A percentile compares a stretch with the other conserved stretches of the same genome.
Evolutionary conservation across 306 rosid species (phyloP).

Genomic region (Trichosanthes truncata): DNA sequence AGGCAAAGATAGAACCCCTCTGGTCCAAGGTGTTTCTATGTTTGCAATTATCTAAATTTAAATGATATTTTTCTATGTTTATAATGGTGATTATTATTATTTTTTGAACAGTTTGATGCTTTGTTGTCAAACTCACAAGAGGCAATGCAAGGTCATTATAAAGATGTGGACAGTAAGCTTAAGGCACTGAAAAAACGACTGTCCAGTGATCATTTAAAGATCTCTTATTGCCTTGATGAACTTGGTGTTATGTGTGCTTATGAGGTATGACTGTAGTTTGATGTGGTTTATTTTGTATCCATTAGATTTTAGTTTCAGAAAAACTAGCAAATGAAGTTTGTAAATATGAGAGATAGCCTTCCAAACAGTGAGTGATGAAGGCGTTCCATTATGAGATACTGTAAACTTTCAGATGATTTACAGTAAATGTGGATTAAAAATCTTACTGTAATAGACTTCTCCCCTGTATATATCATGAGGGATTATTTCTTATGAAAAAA

Average conservation of each 20-base stretch:
- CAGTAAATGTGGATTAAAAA: neutral
- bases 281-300: neutral
- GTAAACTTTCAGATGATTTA: neutral
- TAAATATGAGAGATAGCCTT: neutral
- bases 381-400: neutral
- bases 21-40: conserved; percentile 51
- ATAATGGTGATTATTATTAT: neutral
- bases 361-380: neutral
- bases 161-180: conserved; percentile 37
- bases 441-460: neutral
- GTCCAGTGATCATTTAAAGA: conserved; percentile 45
- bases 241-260: conserved; percentile 78
- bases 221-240: conserved; percentile 66
- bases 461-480: neutral
- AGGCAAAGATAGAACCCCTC: conserved; percentile 56
- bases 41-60: neutral
- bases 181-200: conserved; percentile 40
- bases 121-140: conserved; percentile 38
- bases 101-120: conserved; percentile 43
- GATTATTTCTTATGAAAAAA: neutral
- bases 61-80: neutral
- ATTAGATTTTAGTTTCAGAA: neutral
- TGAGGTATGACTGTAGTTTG: conserved; percentile 51
- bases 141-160: conserved; percentile 23
- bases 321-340: neutral